phyloP scores from a whole-genome alignment of 805 yeast species.

The Saccharomycopsis lassenensis region DNA sequence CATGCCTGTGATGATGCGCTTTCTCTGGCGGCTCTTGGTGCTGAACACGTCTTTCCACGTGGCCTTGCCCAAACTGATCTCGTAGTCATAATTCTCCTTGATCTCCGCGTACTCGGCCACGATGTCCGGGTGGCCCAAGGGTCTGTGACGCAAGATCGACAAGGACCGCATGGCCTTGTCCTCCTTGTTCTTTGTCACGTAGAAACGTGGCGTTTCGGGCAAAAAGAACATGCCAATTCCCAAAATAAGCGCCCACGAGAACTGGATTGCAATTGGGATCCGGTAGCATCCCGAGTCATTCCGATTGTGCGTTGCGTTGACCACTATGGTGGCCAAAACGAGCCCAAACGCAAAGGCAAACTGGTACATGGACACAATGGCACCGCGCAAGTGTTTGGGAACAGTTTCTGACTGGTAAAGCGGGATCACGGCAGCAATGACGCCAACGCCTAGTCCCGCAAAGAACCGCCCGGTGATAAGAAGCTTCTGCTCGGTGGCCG shows the following conservation, averaged over 20 bases:
- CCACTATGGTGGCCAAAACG: slow-evolving; percentile 56
- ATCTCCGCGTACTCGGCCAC: slow-evolving; percentile 38
- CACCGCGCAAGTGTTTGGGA: slow-evolving; percentile 71
- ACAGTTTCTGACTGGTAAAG: slow-evolving; percentile 72
- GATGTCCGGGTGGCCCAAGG: slow-evolving; percentile 33
- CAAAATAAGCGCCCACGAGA: slow-evolving; percentile 56
- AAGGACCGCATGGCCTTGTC: slow-evolving; percentile 50
- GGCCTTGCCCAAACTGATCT: slow-evolving; percentile 21
- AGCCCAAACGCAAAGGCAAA: slow-evolving; percentile 66
- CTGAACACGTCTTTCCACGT: slow-evolving; percentile 27
- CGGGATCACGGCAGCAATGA: slow-evolving; percentile 62
- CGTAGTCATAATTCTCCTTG: slow-evolving; percentile 37
- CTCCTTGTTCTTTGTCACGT: slow-evolving; percentile 42
- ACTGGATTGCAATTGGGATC: slow-evolving; percentile 64
- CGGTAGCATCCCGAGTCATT: slow-evolving; percentile 51
- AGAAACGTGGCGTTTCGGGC: slow-evolving; percentile 72
- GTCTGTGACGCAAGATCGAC: slow-evolving; percentile 41
- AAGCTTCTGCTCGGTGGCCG: slow-evolving; percentile 35
- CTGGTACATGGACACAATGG: slow-evolving; percentile 67
- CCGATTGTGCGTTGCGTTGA: slow-evolving; percentile 52
- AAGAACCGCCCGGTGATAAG: slow-evolving; percentile 51
- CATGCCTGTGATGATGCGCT: slow-evolving; percentile 35
- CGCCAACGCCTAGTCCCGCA: slow-evolving; percentile 69
- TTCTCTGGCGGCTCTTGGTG: slow-evolving; percentile 28
- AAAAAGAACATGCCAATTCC: slow-evolving; percentile 51